Evolutionary conservation across 495 filamentous ascomycete genomes (phyloP), one percentile per base, ranked within the genome.

Genomic region (Neurospora sp.): DNA sequence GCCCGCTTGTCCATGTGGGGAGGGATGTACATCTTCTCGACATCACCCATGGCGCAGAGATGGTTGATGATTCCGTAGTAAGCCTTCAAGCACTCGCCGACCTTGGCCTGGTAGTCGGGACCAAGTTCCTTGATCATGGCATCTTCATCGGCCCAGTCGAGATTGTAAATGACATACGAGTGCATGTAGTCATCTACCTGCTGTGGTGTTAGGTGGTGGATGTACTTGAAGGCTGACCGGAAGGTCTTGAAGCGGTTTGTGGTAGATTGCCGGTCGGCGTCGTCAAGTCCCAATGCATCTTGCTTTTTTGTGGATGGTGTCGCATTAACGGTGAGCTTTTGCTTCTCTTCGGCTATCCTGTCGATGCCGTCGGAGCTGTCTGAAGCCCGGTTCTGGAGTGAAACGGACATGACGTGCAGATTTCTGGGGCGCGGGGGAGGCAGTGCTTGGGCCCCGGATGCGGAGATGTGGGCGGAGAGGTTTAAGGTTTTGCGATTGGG

Each of bases 1-100:
- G 84, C 84, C 72, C 86, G 86, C 76, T 83, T 83, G 79, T 88
- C 86, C 87, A 90, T 88, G 76, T 86, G 84, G 5, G 89, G 89
- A 37, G 89, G 89, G 71, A 90, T 89, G 77, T 90, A 90, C 89
- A 90, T 90, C 81, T 90, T 90, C 76, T 90, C 89, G 37, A 90
- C 88, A 72, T 89, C 88, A 35, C 89, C 89, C n/a, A 90, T 83
- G 37, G 88, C 88, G 79, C 89, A 90, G 5, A 90, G 85, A 71
- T 90, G 89, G 76, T 90, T 90, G 39, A 90, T 82, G 40, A 90
- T 87, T 54, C 87, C 86, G 76, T 90, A 90, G 80, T 90, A 90
- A 31, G 88, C 82, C 46, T 85, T 82, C 37, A 90, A 83, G 74
- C 88, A 89, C 70, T 87, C 86, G 73, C 88, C 89, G 18, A 90